phyloP scores from a whole-genome alignment of 2,329 filamentous ascomycete species.

The Hymenoscyphus infarciens region DNA sequence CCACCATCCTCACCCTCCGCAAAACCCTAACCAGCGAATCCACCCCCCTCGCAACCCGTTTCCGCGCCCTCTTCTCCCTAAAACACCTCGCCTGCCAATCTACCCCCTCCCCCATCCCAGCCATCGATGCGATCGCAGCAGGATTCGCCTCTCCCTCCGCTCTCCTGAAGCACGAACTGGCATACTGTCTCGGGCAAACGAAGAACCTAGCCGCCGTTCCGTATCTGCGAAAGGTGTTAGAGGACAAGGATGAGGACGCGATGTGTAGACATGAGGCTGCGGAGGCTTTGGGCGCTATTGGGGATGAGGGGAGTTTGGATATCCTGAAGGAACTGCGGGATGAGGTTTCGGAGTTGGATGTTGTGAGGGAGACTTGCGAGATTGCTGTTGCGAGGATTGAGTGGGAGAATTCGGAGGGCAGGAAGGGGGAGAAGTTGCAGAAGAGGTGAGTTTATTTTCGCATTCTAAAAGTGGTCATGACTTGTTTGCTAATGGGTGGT shows the following conservation, averaged over 20 bases:
- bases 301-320: slow-evolving; percentile 68
- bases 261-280: slow-evolving; percentile 98
- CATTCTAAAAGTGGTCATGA: slow-evolving; percentile 4
- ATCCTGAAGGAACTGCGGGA: slow-evolving; percentile 73
- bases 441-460: slow-evolving; percentile 60
- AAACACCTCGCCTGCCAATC: slow-evolving; percentile 81
- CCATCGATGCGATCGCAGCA: slow-evolving; percentile 90
- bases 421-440: slow-evolving; percentile 72
- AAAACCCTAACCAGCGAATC: slow-evolving; percentile 75
- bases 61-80: slow-evolving; percentile 94
- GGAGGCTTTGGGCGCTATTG: slow-evolving; percentile 87
- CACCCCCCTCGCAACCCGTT: slow-evolving; percentile 80
- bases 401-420: slow-evolving; percentile 78
- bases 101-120: slow-evolving; percentile 59
- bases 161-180: slow-evolving; percentile 91
- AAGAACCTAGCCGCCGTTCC: slow-evolving; percentile 71
- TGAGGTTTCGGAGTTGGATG: slow-evolving; percentile 69
- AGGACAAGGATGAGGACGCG: slow-evolving; percentile 76
- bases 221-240: slow-evolving; percentile 69
- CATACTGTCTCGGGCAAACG: slow-evolving; percentile 94
- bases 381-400: slow-evolving; percentile 91
- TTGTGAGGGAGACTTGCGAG: slow-evolving; percentile 93
- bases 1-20: slow-evolving; percentile 52
- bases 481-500: slow-evolving; percentile 18
- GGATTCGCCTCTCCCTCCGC: slow-evolving; percentile 82